phyloP scores from a whole-genome alignment of 306 rosid species.

The Quercus wislizeni region DNA sequence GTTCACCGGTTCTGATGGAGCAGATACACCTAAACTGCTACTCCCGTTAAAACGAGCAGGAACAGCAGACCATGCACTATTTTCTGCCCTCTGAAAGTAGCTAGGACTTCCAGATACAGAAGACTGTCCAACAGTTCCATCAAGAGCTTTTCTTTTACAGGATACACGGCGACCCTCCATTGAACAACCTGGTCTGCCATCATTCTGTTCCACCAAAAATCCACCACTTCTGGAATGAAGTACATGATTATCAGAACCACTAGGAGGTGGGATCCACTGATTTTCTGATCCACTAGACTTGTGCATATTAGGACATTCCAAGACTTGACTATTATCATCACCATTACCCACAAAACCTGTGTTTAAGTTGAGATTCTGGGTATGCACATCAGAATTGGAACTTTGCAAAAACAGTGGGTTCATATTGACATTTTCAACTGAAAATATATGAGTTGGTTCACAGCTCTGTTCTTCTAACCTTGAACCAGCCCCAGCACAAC shows the following conservation, averaged over 20 bases:
- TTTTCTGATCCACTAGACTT: conserved; percentile 60
- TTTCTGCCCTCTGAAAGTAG: conserved; percentile 61
- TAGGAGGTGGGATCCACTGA: conserved; percentile 42
- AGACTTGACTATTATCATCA: conserved; percentile 36
- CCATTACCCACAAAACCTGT: conserved; percentile 48
- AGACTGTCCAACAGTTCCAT: conserved; percentile 66
- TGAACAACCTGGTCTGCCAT: conserved; percentile 67
- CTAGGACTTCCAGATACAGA: conserved; percentile 70
- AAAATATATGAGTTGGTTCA: conserved; percentile 50
- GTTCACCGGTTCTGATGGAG: conserved; percentile 51
- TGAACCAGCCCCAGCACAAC: conserved; percentile 46
- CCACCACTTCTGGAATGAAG: conserved; percentile 56
- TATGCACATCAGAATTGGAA: conserved; percentile 50
- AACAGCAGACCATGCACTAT: conserved; percentile 46
- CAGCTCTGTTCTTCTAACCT: conserved; percentile 49
- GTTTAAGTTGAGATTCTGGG: conserved; percentile 64
- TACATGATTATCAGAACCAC: conserved; percentile 50
- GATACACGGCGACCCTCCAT: conserved; percentile 67
- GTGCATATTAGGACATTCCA: conserved; percentile 46
- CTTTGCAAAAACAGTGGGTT: conserved; percentile 43
- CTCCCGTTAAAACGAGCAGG: conserved; percentile 48
- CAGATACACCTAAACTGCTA: conserved; percentile 41
- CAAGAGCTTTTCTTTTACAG: conserved; percentile 82
- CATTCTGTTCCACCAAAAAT: conserved; percentile 46
- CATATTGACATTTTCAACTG: conserved; percentile 49